Conservation (phyloP, 2,329 filamentous ascomycete genomes). For the Sarocladium kiliense region DNA sequence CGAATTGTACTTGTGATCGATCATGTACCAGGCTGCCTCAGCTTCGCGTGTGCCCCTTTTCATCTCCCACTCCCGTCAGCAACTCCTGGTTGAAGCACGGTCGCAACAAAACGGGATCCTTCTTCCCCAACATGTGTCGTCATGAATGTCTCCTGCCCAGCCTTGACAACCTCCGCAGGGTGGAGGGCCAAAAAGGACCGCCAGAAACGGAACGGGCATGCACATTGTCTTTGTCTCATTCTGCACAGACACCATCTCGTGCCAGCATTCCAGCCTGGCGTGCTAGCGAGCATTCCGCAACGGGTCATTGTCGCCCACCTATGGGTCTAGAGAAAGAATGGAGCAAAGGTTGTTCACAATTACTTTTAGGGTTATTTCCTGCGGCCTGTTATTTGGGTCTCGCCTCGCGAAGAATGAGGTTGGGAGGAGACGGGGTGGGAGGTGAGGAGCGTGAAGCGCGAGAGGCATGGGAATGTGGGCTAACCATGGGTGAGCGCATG, state of each 20-base stretch:
- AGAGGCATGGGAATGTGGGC: conserved; percentile 6
- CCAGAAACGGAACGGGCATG: neutral
- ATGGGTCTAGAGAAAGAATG: conserved; percentile 5
- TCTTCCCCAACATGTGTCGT: neutral
- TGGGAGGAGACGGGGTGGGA: neutral
- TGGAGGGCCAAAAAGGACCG: neutral
- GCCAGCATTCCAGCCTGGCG: conserved; percentile 26
- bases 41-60: neutral
- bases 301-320: conserved; percentile 26
- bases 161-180: neutral
- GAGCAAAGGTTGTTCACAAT: conserved; percentile 1
- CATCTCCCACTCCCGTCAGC: neutral
- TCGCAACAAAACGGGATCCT: neutral
- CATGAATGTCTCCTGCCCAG: neutral
- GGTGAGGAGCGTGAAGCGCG: neutral
- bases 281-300: conserved; percentile 20
- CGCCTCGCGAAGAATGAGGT: conserved; percentile 7
- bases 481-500: neutral
- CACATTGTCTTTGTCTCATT: conserved; percentile 33
- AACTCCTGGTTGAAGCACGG: neutral
- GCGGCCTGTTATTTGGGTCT: neutral
- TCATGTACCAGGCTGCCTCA: neutral
- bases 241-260: conserved; percentile 11
- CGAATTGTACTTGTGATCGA: conserved; percentile 2
- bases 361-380: neutral